Base-by-base conservation (phyloP, 345 rosid genomes). In the Aquilaria sinensis region DNA sequence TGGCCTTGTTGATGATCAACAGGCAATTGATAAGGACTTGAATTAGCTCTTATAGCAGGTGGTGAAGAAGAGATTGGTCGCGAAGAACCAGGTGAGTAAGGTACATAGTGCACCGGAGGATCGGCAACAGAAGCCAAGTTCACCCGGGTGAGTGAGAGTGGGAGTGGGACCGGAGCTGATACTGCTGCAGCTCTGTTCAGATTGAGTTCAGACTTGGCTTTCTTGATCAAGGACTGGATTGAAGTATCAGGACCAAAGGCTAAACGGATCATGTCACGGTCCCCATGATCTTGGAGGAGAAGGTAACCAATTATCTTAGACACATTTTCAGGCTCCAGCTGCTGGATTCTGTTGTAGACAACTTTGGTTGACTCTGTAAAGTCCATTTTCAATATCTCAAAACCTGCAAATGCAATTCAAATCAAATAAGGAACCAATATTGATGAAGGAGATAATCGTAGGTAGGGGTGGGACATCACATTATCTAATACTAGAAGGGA, bases 271-370 rank as follows among this genome's bases (percentile, higher is more conserved):
- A 94, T 94, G 60, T 94, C 92, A 0, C 76, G 76, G 31, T 90
- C 89, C 0, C 87, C 77, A 13, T 93, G 80, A 32, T 86, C 89
- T 75, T 86, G 96, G 71, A 86, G 74, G 15, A 89, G 73, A 53
- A 90, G 83, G 66, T 85, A 94, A 4, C 95, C 97, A 8, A 93
- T 80, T 61, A 94, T 94, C 81, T 82, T 90, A 10, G 89, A 74
- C 16, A 85, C 96, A 59, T 81, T 78, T 56, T 94, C 97, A 6
- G 96, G 99, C 65, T 94, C 99, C 30, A 85, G 68, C 74, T 83
- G 70, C 62, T 86, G 92, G 72, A 94, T 90, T 77, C 97, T 84
- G 31, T 70, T 65, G 78, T 86, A 92, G 14, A 90, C 96, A 51
- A 80, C 73, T 63, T 84, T 86, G 47, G 95, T 90, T 56, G 98